Evolutionary conservation across 805 yeast species (phyloP), one percentile per base, ranked within the genome.

Genomic region (Zygoascus flipseniorum): DNA sequence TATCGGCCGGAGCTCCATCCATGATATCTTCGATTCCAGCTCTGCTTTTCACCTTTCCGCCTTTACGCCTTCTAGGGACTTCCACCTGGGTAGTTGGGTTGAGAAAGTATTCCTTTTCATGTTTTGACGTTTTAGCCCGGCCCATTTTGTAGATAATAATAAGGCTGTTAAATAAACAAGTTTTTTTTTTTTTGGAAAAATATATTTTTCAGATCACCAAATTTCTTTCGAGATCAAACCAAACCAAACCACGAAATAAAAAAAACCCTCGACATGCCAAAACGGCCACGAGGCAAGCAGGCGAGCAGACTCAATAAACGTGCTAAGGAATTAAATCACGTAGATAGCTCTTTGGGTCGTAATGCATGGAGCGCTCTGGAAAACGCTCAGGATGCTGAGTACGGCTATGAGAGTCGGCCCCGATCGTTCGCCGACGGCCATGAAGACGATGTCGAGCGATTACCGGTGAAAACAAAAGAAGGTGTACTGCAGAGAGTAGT

Each of bases 381-480:
- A 16, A 53, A 48, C 14, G 54, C 43, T 2, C 57, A 53, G n/a
- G 43, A 42, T 13, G 43, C 26, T 1, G 61, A 57, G 26, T 86
- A 82, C 62, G 90, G 81, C 52, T 89, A 88, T 61, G 98, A 90
- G 65, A 69, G 75, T 58, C 70, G 65, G 53, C 95, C 97, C 1
- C 77, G 98, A 66, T 62, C 67, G 2, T 69, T 81, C 58, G 69
- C 69, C 18, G 58, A 53, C 2, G 63, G 59, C 13, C 68, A 72
- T 11, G 70, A 69, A 10, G 76, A 73, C 5, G 73, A 72, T 4
- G 75, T 72, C 3, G 96, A 86, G 64, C 83, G 85, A 10, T 74
- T 92, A 52, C 98, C 98, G 0, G 86, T 90, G 52, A 86, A 85
- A 62, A 72, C 76, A 4, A 74, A 76, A 14, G 87, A 81, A 57